Percentiles rank a stretch among this genome's conserved stretches.
Evolutionary conservation across 768 basidiomycete genomes (phyloP).

Genomic region (Kwoniella bestiolae): DNA sequence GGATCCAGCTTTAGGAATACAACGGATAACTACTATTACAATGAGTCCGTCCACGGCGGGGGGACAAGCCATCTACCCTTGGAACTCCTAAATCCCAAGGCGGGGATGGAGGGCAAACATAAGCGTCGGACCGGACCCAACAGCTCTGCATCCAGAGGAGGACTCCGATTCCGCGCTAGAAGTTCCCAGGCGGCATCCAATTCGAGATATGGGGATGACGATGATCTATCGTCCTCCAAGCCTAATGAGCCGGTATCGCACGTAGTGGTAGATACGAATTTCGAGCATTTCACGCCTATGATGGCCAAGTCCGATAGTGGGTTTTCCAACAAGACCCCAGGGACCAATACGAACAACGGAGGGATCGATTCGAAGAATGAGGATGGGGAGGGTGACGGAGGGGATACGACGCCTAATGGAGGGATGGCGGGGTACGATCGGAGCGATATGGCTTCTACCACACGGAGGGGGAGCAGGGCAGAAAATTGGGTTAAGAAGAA

Average conservation of each 20-base stretch:
- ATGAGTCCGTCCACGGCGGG: slow-evolving; percentile 16
- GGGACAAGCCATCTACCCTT: slow-evolving; percentile 25
- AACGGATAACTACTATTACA: slow-evolving; percentile 33
- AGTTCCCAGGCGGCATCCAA: slow-evolving; percentile 29
- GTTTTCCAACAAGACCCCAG: slow-evolving; percentile 36
- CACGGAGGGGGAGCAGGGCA: slow-evolving; percentile 32
- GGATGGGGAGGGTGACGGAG: neutral
- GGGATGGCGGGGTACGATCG: slow-evolving; percentile 16
- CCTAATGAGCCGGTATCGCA: slow-evolving; percentile 45
- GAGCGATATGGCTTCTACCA: slow-evolving; percentile 28
- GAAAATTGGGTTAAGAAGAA: slow-evolving; percentile 37
- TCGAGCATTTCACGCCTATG: slow-evolving; percentile 48
- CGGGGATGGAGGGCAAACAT: slow-evolving; percentile 28
- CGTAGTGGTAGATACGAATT: slow-evolving; percentile 53
- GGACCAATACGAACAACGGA: slow-evolving; percentile 16
- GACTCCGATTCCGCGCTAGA: slow-evolving; percentile 9
- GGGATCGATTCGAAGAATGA: slow-evolving; percentile 13
- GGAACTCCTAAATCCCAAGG: slow-evolving; percentile 39
- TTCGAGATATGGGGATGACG: slow-evolving; percentile 50
- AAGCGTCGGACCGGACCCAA: slow-evolving; percentile 21
- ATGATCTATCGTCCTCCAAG: slow-evolving; percentile 13
- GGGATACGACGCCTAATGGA: slow-evolving; percentile 2
- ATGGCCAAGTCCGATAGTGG: slow-evolving; percentile 50
- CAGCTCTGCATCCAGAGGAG: slow-evolving; percentile 5
- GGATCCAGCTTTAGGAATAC: slow-evolving; percentile 31